Evolutionary conservation across 2,329 filamentous ascomycete species (phyloP).

Genomic region (Hyphodiscus sp.): DNA sequence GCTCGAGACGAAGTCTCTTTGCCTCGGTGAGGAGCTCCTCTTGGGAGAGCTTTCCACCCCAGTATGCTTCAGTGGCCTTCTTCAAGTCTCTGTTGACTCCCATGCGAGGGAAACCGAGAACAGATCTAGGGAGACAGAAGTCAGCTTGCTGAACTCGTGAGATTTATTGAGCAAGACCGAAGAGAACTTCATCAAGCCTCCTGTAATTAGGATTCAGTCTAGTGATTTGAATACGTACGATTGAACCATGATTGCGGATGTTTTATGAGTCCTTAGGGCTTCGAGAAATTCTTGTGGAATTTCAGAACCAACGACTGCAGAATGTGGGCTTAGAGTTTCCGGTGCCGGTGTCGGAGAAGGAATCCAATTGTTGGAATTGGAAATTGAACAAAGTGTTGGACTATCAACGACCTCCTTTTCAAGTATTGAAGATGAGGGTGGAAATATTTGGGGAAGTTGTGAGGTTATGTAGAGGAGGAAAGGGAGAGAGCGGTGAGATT

Average conservation of each 20-base stretch:
- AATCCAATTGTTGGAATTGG: not conserved
- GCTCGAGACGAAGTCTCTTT: conserved; percentile 90
- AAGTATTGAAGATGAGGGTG: conserved; percentile 3
- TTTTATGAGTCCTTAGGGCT: conserved; percentile 6
- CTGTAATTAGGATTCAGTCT: not conserved
- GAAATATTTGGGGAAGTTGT: conserved; percentile 8
- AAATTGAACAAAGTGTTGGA: conserved; percentile 4
- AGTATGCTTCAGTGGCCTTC: conserved; percentile 99
- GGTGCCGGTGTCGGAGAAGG: conserved; percentile 7
- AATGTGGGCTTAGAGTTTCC: conserved; percentile 15
- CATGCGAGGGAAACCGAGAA: conserved; percentile 99
- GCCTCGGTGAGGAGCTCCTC: conserved; percentile 87
- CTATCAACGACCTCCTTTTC: conserved; percentile 7
- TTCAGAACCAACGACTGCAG: conserved; percentile 7
- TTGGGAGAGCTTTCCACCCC: conserved; percentile 90
- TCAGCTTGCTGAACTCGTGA: conserved; percentile 6
- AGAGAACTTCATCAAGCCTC: not conserved
- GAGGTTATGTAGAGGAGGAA: not conserved
- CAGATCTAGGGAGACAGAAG: conserved; percentile 36
- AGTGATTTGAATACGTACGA: conserved; percentile 38
- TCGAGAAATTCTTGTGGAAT: conserved; percentile 1
- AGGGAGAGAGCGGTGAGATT: conserved; percentile 7
- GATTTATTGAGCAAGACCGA: too few species aligned
- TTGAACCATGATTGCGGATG: conserved; percentile 48
- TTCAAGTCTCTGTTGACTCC: conserved; percentile 98